Conservation (phyloP, 2,329 filamentous ascomycete species). For the Fusarium piperis region DNA sequence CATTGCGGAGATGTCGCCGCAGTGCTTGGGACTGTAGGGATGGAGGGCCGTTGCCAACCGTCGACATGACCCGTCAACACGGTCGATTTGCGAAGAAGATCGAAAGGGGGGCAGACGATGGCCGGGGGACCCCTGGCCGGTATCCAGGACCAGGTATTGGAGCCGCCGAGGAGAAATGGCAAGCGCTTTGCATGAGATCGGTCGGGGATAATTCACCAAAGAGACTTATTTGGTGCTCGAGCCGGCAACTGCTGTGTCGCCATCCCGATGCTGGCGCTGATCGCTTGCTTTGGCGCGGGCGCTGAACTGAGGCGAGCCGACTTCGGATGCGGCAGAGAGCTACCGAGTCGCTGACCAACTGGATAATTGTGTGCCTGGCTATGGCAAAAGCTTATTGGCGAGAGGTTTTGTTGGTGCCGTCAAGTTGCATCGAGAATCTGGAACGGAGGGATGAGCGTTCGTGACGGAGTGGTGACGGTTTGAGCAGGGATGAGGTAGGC, state of each 20-base stretch:
- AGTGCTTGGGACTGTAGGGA: conserved; percentile 5
- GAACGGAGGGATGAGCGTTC: neutral
- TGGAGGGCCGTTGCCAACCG: conserved; percentile 4
- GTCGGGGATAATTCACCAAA: conserved; percentile 33
- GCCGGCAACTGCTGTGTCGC: conserved; percentile 34
- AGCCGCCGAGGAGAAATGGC: conserved; percentile 16
- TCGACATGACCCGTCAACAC: conserved; percentile 13
- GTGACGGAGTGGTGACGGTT: neutral
- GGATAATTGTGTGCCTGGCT: neutral
- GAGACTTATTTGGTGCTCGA: conserved; percentile 27
- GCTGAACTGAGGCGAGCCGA: conserved; percentile 27
- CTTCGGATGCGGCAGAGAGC: conserved; percentile 17
- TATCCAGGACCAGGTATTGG: conserved; percentile 3
- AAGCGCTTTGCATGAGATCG: conserved; percentile 37
- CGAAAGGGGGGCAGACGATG: conserved; percentile 18
- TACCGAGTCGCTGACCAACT: neutral
- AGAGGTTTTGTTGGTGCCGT: neutral
- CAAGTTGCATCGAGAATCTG: neutral
- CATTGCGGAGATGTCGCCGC: conserved; percentile 5
- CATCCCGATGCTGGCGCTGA: conserved; percentile 36
- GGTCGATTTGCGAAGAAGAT: conserved; percentile 39
- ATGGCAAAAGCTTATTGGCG: neutral
- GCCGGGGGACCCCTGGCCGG: conserved; percentile 8
- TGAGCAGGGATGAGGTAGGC: neutral
- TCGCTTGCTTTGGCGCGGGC: conserved; percentile 31